Base-by-base conservation (phyloP, 768 basidiomycete genomes). In the Pulveroboletus sp. region DNA sequence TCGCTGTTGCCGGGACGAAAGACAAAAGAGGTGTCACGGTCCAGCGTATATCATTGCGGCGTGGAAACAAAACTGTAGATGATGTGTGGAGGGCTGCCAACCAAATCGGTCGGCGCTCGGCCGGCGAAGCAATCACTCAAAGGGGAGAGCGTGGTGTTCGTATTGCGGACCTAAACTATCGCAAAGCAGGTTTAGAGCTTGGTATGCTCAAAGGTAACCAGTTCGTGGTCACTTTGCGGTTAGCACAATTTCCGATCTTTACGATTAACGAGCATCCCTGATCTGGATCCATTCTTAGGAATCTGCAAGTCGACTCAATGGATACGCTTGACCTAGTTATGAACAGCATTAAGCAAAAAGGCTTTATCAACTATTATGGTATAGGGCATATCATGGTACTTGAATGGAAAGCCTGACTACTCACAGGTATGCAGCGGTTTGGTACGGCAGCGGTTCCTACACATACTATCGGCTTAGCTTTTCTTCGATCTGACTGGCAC, bases 301-400 rank as follows among this genome's bases (percentile, higher is more conserved):
- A 90, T 61, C 86, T 97, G 16, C 84, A 90, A 61, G 84, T 84
- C 8, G 82, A 89, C 45, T 85, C 85, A 8, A 70, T 74, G 56
- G 80, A 87, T 25, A 80, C 78, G 3, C 74, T 98, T 43, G 82
- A 94, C 52, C 75, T 78, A 48, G 85, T 87, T 0, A 75, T 98
- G 75, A 74, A 77, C 29, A 86, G 81, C 14, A 75, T 98, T 43
- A 90, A 92, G 66, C 69, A 77, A 45, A 82, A 81, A 49, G 97
- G 97, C 0, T 99, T 98, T 69, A 91, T 99, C 66, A 99, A 99
- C 65, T 99, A 97, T 64, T 99, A 97, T 63, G 94, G 93, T 90
- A 68, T 48, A 61, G 40, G 38, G 32, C 20, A 20, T 23, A 27
- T 49, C 19, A 24, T 29, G 29, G 43, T 36, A 11, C 45, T 37